Base-by-base conservation (phyloP, 768 basidiomycete genomes). In the Suillus subalutaceus region DNA sequence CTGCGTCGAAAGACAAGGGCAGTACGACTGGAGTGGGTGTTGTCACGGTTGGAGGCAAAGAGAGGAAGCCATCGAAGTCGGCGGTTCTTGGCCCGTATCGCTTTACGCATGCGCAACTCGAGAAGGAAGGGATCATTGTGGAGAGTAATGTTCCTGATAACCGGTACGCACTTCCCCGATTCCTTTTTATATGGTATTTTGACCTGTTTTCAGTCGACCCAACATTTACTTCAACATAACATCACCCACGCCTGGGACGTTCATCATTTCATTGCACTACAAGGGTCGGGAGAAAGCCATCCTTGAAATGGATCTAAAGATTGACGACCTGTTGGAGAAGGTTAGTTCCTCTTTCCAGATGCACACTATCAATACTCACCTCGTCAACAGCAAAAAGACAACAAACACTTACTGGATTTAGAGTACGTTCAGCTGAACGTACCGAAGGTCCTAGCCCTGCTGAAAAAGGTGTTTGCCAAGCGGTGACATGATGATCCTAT, bases 201-300 rank as follows among this genome's bases (percentile, higher is more conserved):
- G 58, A 56, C n/a, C 62, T 59, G 52, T 23, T 61, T 63, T 65
- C 6, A 97, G 96, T 65, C 95, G 97, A 62, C 93, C 96, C 44
- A 97, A 97, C 78, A 98, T 99, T 71, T 99, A 96, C 82, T 99
- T 99, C 87, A 98, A 96, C 74, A 96, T 99, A 77, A 96, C 93
- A 35, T 98, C 96, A 41, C 97, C 97, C 2, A 93, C 94, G 9
- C 97, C 97, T 0, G 97, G 97, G 57, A 97, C 97, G 10, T 99
- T 98, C 79, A 96, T 99, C 77, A 99, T 99, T 69, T 97, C 97
- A 4, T 83, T 99, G 62, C 97, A 99, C 78, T 99, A 99, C 82
- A 98, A 97, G 79, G 97, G 97, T 50, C 88, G 97, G 23, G 97
- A 99, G 74, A 98, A 98, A 81, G 97, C 97, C 20, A 99, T 99